Conservation (phyloP, 2,329 filamentous ascomycete species). For the Helotiales sp. region DNA sequence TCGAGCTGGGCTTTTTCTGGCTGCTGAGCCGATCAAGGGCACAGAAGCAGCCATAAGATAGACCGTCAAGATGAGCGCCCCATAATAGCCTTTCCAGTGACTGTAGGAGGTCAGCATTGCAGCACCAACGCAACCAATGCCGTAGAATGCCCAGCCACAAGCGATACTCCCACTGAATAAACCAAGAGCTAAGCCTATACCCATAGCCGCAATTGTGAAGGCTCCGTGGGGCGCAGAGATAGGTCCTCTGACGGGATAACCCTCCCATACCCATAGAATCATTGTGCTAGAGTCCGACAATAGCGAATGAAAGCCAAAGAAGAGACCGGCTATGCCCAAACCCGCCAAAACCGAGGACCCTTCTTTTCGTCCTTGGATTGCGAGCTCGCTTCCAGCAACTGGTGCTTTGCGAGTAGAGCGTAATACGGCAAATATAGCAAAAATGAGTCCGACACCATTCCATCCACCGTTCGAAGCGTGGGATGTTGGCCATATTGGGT, state of each 20-base stretch:
- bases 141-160: constrained; percentile 77
- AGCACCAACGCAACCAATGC: constrained; percentile 76
- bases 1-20: constrained; percentile 72
- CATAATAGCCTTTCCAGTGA: constrained; percentile 90
- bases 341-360: constrained; percentile 72
- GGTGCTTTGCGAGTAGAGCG: constrained; percentile 70
- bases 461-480: constrained; percentile 86
- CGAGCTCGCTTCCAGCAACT: constrained; percentile 39
- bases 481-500: constrained; percentile 95
- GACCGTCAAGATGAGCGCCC: constrained; percentile 70
- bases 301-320: constrained; percentile 89
- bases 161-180: constrained; percentile 69
- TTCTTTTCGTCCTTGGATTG: constrained; percentile 54
- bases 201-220: constrained; percentile 85
- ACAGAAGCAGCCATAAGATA: constrained; percentile 83
- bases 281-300: constrained; percentile 98
- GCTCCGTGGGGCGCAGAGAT: constrained; percentile 88
- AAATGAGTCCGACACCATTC: constrained; percentile 78
- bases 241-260: constrained; percentile 86
- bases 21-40: constrained; percentile 72
- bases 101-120: constrained; percentile 72
- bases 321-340: constrained; percentile 76
- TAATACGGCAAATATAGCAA: constrained; percentile 75
- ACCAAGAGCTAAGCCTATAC: constrained; percentile 74
- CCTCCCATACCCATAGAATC: constrained; percentile 98